Conservation (phyloP, 2,329 filamentous ascomycete species). For the Ceratocystis cacaofunesta region DNA sequence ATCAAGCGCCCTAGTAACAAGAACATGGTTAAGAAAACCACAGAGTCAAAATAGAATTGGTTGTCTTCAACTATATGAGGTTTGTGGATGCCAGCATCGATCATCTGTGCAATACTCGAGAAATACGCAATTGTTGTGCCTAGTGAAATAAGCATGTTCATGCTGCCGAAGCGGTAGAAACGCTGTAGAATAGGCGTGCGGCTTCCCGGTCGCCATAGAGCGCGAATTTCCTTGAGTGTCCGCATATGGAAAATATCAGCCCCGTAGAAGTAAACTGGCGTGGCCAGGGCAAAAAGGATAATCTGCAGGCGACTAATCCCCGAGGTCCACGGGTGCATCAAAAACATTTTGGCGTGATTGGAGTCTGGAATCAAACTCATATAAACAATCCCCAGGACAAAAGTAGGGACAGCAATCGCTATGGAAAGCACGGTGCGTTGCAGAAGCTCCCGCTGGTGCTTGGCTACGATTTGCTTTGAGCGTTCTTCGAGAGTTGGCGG, state of each 20-base stretch:
- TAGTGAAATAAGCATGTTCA: slow-evolving; percentile 86
- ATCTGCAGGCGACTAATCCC: slow-evolving; percentile 67
- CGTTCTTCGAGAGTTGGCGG: slow-evolving; percentile 73
- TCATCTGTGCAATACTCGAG: slow-evolving; percentile 64
- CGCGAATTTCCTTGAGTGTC: slow-evolving; percentile 61
- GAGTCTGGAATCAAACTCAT: slow-evolving; percentile 61
- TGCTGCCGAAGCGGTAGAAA: slow-evolving; percentile 88
- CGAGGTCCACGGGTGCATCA: slow-evolving; percentile 56
- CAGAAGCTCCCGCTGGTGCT: slow-evolving; percentile 54
- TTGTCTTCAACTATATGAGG: slow-evolving; percentile 30
- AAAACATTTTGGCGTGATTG: slow-evolving; percentile 43
- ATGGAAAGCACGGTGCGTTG: slow-evolving; percentile 56
- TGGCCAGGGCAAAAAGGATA: slow-evolving; percentile 65
- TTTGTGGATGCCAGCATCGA: slow-evolving; percentile 39
- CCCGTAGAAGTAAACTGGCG: slow-evolving; percentile 73
- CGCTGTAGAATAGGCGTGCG: slow-evolving; percentile 56
- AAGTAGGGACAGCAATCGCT: slow-evolving; percentile 61
- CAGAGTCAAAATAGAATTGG: slow-evolving; percentile 75
- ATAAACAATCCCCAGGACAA: slow-evolving; percentile 76
- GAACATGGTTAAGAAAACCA: slow-evolving; percentile 83
- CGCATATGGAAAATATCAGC: slow-evolving; percentile 73
- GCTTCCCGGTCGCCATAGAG: slow-evolving; percentile 64
- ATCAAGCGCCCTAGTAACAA: slow-evolving; percentile 59
- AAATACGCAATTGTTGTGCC: slow-evolving; percentile 81
- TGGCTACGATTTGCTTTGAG: slow-evolving; percentile 54